phyloP scores from a whole-genome alignment of 2,329 filamentous ascomycete genomes.

The Cordyceps tenuipes region DNA sequence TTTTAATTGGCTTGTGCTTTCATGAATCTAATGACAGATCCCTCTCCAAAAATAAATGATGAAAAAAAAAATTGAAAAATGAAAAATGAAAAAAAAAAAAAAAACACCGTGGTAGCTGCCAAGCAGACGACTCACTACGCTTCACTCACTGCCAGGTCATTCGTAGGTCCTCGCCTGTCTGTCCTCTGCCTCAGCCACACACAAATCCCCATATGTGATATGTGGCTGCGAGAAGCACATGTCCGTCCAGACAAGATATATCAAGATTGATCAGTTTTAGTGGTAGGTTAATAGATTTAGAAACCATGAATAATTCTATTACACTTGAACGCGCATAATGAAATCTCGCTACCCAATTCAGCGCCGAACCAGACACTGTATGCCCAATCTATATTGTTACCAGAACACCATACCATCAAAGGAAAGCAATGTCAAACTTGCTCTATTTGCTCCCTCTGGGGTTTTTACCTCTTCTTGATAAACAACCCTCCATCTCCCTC shows the following conservation, averaged over 20 bases:
- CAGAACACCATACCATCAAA: background rate
- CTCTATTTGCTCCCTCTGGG: background rate
- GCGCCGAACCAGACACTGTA: conserved; percentile 2
- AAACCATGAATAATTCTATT: background rate
- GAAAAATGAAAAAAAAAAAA: too few species aligned
- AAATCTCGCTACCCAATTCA: background rate
- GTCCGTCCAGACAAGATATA: too few species aligned
- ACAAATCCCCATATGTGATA: too few species aligned
- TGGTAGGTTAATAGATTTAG: background rate
- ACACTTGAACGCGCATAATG: background rate
- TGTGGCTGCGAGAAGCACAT: too few species aligned
- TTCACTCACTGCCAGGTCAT: too few species aligned
- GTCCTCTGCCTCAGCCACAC: too few species aligned
- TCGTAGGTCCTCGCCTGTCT: too few species aligned
- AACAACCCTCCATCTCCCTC: conserved; percentile 6
- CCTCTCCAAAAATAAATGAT: too few species aligned
- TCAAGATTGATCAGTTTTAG: background rate
- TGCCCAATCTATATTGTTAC: background rate
- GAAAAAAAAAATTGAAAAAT: too few species aligned
- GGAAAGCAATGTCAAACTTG: background rate
- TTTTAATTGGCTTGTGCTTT: background rate
- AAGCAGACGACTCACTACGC: too few species aligned
- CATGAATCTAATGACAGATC: too few species aligned
- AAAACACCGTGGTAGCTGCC: too few species aligned
- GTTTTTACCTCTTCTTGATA: background rate